These are phyloP conservation scores for Xylaria arbuscula DNA, from an alignment of 2,329 filamentous ascomycete species.

Conservation along the genomic window DNA sequence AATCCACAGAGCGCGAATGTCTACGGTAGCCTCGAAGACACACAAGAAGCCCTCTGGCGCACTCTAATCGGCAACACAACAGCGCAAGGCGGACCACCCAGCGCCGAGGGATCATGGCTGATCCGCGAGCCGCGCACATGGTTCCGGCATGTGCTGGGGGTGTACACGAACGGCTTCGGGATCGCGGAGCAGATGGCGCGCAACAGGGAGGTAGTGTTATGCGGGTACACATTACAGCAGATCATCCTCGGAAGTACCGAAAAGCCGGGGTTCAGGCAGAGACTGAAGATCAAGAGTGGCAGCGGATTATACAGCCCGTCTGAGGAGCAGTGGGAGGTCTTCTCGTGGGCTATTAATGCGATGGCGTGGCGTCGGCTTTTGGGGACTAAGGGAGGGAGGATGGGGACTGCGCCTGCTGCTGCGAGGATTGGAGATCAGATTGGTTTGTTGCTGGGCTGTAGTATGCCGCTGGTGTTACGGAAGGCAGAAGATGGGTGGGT, in stretches of 20 bases:
- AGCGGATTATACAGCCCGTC: neutral
- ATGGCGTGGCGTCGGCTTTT: constrained; percentile 7
- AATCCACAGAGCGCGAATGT: neutral
- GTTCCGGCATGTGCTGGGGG: neutral
- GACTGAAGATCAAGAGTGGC: neutral
- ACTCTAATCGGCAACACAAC: neutral
- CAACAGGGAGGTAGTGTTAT: neutral
- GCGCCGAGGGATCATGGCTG: neutral
- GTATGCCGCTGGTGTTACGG: neutral
- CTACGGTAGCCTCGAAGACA: neutral
- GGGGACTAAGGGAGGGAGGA: neutral
- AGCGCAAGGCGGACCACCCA: neutral
- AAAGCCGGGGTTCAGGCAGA: neutral
- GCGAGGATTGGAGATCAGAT: neutral
- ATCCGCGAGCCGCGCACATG: neutral
- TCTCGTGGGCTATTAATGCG: constrained; percentile 1
- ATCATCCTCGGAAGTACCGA: neutral
- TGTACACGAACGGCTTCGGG: neutral
- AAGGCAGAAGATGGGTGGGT: neutral
- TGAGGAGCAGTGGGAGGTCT: constrained; percentile 1
- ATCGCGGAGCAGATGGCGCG: neutral
- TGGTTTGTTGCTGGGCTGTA: constrained; percentile 1
- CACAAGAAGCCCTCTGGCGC: constrained; percentile 12
- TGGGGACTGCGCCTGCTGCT: constrained; percentile 1
- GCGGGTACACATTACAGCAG: neutral